These are phyloP conservation scores for Fusarium denticulatum DNA, from an alignment of 2,329 filamentous ascomycete genomes.

Conservation along the genomic window DNA sequence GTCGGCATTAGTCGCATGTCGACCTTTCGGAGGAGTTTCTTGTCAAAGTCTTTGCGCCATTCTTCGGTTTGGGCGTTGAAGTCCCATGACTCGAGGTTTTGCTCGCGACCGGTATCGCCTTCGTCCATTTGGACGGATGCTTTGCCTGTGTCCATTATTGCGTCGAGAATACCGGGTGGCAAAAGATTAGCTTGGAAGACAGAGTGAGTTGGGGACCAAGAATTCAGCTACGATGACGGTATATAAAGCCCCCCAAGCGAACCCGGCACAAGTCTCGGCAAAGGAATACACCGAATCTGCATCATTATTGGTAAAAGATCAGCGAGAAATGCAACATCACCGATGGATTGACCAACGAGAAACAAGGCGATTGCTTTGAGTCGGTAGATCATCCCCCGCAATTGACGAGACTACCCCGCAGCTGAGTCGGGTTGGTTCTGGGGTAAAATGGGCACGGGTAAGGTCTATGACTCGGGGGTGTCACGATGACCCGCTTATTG, in stretches of 20 bases:
- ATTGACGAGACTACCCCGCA: constrained; percentile 8
- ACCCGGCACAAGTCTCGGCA: neutral
- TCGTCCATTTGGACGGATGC: constrained; percentile 28
- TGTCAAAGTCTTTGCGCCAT: constrained; percentile 39
- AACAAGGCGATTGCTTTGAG: neutral
- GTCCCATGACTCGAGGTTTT: constrained; percentile 14
- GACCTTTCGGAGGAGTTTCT: constrained; percentile 58
- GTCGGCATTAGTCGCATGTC: constrained; percentile 63
- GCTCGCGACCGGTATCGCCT: neutral
- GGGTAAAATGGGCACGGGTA: neutral
- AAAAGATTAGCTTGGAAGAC: neutral
- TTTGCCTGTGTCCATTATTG: constrained; percentile 19
- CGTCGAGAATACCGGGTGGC: neutral
- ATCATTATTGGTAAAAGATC: neutral
- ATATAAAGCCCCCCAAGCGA: neutral
- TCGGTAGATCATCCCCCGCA: constrained; percentile 4
- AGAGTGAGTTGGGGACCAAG: neutral
- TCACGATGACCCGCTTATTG: neutral
- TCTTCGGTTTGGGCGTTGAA: constrained; percentile 25
- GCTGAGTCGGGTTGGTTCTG: neutral
- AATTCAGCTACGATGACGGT: neutral
- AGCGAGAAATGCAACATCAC: neutral
- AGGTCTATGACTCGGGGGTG: neutral
- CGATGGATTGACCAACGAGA: neutral
- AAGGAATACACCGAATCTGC: neutral